Percentiles rank a stretch among this genome's conserved stretches.
phyloP scores from a whole-genome alignment of 2,329 filamentous ascomycete genomes.

The Ceratocystis papillata region DNA sequence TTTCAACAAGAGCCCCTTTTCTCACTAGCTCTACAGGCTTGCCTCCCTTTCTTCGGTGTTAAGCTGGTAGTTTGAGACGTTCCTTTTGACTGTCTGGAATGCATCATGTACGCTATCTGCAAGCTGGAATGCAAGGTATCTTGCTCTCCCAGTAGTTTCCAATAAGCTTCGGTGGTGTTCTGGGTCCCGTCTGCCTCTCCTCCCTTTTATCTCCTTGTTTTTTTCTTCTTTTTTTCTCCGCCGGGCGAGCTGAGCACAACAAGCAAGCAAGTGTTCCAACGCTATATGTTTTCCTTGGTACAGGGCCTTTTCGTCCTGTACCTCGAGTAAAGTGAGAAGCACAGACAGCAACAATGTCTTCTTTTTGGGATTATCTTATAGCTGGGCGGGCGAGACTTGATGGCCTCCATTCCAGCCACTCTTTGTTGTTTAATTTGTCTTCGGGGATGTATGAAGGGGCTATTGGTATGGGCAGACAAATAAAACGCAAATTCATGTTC shows the following conservation, averaged over 20 bases:
- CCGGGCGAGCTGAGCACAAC: too few species aligned
- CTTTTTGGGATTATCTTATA: neutral
- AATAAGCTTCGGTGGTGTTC: neutral
- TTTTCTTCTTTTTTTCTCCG: too few species aligned
- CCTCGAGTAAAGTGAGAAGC: neutral
- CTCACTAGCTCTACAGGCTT: neutral
- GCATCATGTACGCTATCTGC: neutral
- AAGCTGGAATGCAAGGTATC: conserved; percentile 3
- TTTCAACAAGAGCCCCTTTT: too few species aligned
- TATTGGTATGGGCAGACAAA: neutral
- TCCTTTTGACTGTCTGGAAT: neutral
- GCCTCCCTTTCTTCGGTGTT: neutral
- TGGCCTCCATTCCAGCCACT: neutral
- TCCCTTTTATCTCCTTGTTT: neutral
- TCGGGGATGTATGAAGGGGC: neutral
- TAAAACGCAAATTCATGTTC: neutral
- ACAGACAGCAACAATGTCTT: neutral
- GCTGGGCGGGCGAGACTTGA: neutral
- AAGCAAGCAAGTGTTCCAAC: neutral
- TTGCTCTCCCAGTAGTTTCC: neutral
- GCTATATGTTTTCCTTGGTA: neutral
- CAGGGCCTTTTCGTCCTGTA: neutral
- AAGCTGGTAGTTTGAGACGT: neutral
- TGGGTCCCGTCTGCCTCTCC: neutral
- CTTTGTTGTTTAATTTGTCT: too few species aligned